These are phyloP conservation scores for Ilex aquifolium DNA, from an alignment of 257 asterid species.

Conservation along the genomic window DNA sequence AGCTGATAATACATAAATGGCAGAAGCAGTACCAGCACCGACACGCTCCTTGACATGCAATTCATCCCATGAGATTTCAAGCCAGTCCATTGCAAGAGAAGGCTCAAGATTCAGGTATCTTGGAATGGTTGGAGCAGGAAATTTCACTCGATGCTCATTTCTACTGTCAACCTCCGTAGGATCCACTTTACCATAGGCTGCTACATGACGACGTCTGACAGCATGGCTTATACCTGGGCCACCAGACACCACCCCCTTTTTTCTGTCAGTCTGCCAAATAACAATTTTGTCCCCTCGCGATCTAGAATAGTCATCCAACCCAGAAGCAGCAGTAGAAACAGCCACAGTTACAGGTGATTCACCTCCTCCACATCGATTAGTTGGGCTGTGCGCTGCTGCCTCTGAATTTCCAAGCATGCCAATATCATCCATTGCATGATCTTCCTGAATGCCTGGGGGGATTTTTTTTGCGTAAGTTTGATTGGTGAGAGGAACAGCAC, in stretches of 20 bases:
- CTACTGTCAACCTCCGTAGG: conserved; percentile 33
- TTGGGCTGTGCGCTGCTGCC: conserved; percentile 22
- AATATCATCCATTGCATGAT: conserved; percentile 13
- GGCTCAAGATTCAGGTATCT: conserved; percentile 79
- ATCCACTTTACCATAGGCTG: conserved; percentile 33
- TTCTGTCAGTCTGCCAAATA: conserved; percentile 36
- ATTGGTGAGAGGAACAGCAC: too few relatives aligned
- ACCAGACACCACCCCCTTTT: conserved; percentile 47
- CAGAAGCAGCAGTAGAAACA: conserved; percentile 29
- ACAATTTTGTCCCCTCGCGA: conserved; percentile 39
- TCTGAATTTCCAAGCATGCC: conserved; percentile 22
- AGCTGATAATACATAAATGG: not conserved
- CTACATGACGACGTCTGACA: conserved; percentile 37
- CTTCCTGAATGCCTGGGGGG: conserved; percentile 38
- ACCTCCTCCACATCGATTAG: conserved; percentile 12
- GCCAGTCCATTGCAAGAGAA: conserved; percentile 97
- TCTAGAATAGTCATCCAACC: conserved; percentile 28
- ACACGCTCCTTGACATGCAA: conserved; percentile 85
- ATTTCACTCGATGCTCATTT: conserved; percentile 27
- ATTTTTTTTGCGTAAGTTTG: not conserved
- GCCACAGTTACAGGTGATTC: conserved; percentile 25
- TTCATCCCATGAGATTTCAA: conserved; percentile 96
- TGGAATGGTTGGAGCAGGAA: conserved; percentile 38
- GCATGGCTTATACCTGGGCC: conserved; percentile 30
- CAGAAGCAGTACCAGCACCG: conserved; percentile 69